Evolutionary conservation across 129 eudicot genomes (phyloP), one percentile per base, ranked within the genome.

Genomic region (Tagetes patula): DNA sequence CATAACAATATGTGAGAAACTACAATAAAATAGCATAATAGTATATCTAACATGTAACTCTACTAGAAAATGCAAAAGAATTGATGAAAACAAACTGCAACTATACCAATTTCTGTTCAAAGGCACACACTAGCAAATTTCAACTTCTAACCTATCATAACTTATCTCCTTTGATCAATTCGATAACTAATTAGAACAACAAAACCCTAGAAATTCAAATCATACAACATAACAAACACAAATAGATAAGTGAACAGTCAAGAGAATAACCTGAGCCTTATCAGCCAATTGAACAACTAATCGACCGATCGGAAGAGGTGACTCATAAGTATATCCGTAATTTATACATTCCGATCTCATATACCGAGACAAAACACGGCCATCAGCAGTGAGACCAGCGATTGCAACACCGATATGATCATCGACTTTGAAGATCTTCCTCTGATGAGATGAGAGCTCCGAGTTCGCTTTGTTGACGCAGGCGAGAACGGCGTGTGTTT

Each of bases 331-430:
- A 62, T 88, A 90, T 0, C 83, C 82, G 48, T 90, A 85, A 60
- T 88, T 90, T 33, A 94, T 94, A 58, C 94, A 88, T 81, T 94
- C 97, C 14, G 91, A 82, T 54, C 99, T 80, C 99, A 94, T 90
- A 54, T 90, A 94, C 1, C 97, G 85, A 11, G 97, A 90, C 1
- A 94, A 79, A 4, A 90, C 99, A 38, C 99, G 89, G 5, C 99
- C 97, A 75, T 94, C 99, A n/a, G 99, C 99, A 8, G 97, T 94
- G 41, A 94, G 89, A 1, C 97, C 99, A 11, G 99, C 99, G 81
- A 94, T 94, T 55, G 97, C 97, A 27, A 94, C 99, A 13, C 99
- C 99, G 55, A 94, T 94, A 69, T 94, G 99, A 75, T 90, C 97
- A 52, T 94, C 99, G 50, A 87, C 99, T 79, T 94, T 94, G 72